Evolutionary conservation across 306 rosid genomes (phyloP).

Genomic region (Castanea mollissima): DNA sequence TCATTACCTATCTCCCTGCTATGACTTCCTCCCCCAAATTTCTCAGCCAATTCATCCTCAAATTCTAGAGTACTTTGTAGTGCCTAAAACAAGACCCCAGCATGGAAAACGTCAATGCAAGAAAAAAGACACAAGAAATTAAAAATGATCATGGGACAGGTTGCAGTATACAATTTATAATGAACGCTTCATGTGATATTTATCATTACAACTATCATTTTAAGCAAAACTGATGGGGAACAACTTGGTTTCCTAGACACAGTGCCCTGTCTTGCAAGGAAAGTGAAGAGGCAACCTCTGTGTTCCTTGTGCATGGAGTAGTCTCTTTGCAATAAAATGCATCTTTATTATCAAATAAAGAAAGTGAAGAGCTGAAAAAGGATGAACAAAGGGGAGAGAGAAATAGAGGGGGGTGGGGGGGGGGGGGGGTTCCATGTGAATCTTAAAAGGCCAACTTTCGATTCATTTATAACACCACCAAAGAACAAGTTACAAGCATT

Average conservation of each 20-base stretch:
- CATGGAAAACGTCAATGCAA: slow-evolving; percentile 16
- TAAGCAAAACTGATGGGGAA: background rate
- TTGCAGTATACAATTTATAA: background rate
- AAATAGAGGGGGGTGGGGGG: background rate
- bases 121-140: slow-evolving; percentile 22
- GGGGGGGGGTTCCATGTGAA: background rate
- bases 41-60: slow-evolving; percentile 98
- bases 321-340: too few species aligned
- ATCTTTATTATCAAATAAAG: too few species aligned
- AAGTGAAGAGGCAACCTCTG: background rate
- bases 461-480: background rate
- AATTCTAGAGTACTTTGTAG: slow-evolving; percentile 93
- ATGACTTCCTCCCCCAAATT: slow-evolving; percentile 90
- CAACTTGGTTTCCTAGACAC: background rate
- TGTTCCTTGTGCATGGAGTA: too few species aligned
- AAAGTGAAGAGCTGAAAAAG: background rate
- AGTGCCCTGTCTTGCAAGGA: background rate
- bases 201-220: background rate
- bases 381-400: background rate
- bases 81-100: slow-evolving; percentile 51
- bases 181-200: background rate
- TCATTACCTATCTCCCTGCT: slow-evolving; percentile 75
- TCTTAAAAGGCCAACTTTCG: background rate
- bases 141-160: slow-evolving; percentile 5
- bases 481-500: background rate